These are phyloP conservation scores for Quercus lobata DNA, from an alignment of 331 rosid genomes.

Conservation along the genomic window DNA sequence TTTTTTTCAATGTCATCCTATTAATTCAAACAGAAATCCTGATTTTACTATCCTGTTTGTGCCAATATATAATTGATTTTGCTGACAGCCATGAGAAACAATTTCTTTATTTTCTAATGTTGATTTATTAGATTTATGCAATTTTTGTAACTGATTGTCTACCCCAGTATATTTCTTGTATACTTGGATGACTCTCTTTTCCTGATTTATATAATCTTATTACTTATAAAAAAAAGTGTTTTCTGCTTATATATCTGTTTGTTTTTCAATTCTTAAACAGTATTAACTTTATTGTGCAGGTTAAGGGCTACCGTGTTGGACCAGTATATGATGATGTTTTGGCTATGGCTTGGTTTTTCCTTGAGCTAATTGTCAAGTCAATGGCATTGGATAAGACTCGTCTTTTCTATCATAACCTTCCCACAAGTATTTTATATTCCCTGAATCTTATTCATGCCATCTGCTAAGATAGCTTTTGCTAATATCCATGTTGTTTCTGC, in stretches of 20 bases:
- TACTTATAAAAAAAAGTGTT: not conserved
- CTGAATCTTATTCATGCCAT: not conserved
- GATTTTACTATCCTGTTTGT: not conserved
- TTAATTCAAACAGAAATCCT: not conserved
- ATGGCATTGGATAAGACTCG: conserved; percentile 96
- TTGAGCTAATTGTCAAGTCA: conserved; percentile 95
- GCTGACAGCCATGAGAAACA: not conserved
- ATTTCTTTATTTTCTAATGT: too few relatives aligned
- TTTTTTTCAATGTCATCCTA: too few relatives aligned
- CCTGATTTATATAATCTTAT: too few relatives aligned
- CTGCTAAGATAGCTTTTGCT: not conserved
- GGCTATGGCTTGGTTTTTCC: conserved; percentile 99
- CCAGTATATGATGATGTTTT: conserved; percentile 98
- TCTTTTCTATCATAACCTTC: conserved; percentile 88
- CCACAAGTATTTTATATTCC: conserved; percentile 53
- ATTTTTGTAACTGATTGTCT: too few relatives aligned
- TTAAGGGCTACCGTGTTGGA: conserved; percentile 99
- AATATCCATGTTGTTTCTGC: not conserved
- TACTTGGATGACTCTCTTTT: too few relatives aligned
- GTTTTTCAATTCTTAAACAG: conserved; percentile 5
- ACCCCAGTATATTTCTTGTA: too few relatives aligned
- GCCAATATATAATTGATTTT: not conserved
- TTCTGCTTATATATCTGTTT: conserved; percentile 9
- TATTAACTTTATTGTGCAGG: conserved; percentile 52
- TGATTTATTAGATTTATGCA: too few relatives aligned